Percentiles rank a stretch among this genome's conserved stretches.
These are phyloP conservation scores for Auricularia heimuer DNA, from an alignment of 768 basidiomycete genomes.

Conservation along the genomic window DNA sequence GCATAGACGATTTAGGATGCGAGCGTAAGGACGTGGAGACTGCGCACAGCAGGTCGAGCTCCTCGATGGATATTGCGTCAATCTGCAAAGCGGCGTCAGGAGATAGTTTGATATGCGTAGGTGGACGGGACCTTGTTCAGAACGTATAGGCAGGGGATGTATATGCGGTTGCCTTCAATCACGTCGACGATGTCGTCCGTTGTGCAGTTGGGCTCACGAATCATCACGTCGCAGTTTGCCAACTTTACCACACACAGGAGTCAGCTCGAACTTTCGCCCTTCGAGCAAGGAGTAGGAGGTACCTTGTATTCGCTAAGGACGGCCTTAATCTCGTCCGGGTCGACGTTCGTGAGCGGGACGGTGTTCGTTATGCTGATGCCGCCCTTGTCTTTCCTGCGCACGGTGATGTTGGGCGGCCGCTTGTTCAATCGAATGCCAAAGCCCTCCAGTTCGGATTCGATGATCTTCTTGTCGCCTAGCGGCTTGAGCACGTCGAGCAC, in stretches of 20 bases:
- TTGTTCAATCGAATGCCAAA: slow-evolving; percentile 97
- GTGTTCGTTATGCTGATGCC: slow-evolving; percentile 94
- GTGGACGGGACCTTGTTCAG: slow-evolving; percentile 60
- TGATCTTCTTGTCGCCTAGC: slow-evolving; percentile 86
- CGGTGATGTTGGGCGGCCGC: slow-evolving; percentile 76
- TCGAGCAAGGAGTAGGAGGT: no score
- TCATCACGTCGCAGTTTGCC: slow-evolving; percentile 83
- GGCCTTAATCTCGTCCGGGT: slow-evolving; percentile 93
- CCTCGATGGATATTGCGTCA: slow-evolving; percentile 97
- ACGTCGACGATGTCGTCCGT: slow-evolving; percentile 96
- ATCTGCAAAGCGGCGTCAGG: slow-evolving; percentile 37
- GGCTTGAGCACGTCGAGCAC: slow-evolving; percentile 97
- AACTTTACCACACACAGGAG: background rate
- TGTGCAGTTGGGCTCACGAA: slow-evolving; percentile 85
- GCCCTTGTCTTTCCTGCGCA: slow-evolving; percentile 79
- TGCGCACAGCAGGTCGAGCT: slow-evolving; percentile 78
- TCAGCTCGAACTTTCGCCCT: background rate
- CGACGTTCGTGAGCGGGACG: slow-evolving; percentile 90
- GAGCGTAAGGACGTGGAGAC: slow-evolving; percentile 1
- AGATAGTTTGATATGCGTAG: background rate
- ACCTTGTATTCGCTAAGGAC: slow-evolving; percentile 87
- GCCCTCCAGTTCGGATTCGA: slow-evolving; percentile 92
- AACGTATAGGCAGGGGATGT: slow-evolving; percentile 85
- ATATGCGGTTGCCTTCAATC: slow-evolving; percentile 93
- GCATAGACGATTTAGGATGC: slow-evolving; percentile 4